phyloP scores from a whole-genome alignment of 225 moss, liverwort and hornwort genomes.

The Sphagnum tenellum region DNA sequence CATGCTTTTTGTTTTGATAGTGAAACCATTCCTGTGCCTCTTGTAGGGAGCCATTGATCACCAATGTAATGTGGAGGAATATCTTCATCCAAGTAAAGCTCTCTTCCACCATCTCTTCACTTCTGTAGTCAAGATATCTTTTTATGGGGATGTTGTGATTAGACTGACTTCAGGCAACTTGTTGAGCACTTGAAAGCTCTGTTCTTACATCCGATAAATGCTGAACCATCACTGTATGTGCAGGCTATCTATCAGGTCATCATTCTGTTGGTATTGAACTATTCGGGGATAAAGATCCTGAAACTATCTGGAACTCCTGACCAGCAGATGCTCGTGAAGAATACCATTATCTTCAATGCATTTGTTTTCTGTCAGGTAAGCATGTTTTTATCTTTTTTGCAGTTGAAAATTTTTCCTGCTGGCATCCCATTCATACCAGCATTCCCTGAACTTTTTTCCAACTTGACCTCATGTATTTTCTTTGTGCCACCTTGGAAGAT shows the following conservation, averaged over 20 bases:
- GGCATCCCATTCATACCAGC: too few species aligned
- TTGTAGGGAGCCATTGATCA: slow-evolving; percentile 33
- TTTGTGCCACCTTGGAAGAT: too few species aligned
- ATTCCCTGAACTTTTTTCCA: background rate
- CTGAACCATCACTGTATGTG: slow-evolving; percentile 1
- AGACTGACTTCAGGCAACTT: too few species aligned
- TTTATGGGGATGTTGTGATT: too few species aligned
- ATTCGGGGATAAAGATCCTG: slow-evolving; percentile 22
- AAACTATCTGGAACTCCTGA: background rate
- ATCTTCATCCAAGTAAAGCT: slow-evolving; percentile 10
- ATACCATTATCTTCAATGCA: slow-evolving; percentile 54
- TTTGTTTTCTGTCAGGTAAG: slow-evolving; percentile 43
- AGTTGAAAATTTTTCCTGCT: background rate
- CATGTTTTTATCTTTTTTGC: background rate
- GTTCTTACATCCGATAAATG: background rate
- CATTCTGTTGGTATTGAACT: slow-evolving; percentile 19
- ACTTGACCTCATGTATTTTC: background rate
- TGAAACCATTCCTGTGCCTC: too few species aligned
- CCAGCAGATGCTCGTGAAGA: slow-evolving; percentile 4
- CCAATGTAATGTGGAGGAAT: slow-evolving; percentile 58
- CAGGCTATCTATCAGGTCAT: slow-evolving; percentile 34
- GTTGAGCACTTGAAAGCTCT: background rate
- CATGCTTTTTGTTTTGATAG: too few species aligned
- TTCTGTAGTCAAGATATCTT: too few species aligned
- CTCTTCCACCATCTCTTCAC: too few species aligned